These are phyloP conservation scores for Nissolia schottii DNA, from an alignment of 306 rosid species.

Conservation along the genomic window DNA sequence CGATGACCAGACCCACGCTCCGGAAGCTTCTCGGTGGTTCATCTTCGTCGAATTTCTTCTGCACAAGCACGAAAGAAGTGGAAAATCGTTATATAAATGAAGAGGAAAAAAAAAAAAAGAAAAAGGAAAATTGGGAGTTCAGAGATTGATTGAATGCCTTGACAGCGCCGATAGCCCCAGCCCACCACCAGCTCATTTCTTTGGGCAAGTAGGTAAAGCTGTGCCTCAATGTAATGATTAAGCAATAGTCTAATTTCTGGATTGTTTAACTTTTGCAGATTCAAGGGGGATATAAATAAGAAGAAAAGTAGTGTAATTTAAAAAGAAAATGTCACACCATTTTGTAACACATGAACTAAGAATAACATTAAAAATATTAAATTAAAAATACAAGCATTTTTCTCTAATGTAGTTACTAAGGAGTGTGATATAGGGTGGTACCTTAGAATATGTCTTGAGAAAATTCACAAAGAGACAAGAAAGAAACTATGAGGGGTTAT, in stretches of 20 bases:
- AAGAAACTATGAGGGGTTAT: too few relatives aligned
- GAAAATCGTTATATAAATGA: neutral
- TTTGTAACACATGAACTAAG: too few relatives aligned
- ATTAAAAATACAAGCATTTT: too few relatives aligned
- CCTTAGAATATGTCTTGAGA: too few relatives aligned
- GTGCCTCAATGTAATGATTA: too few relatives aligned
- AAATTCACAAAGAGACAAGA: too few relatives aligned
- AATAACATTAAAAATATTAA: too few relatives aligned
- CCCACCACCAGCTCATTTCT: constrained; percentile 41
- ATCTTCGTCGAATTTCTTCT: constrained; percentile 53
- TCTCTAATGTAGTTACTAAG: too few relatives aligned
- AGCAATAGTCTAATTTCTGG: neutral
- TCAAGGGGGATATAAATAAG: neutral
- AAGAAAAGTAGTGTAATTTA: too few relatives aligned
- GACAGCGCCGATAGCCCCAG: constrained; percentile 40
- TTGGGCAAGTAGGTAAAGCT: neutral
- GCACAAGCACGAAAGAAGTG: neutral
- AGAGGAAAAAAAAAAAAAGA: neutral
- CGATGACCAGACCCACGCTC: constrained; percentile 56
- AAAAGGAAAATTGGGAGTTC: neutral
- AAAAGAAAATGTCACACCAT: too few relatives aligned
- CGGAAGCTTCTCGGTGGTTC: constrained; percentile 35
- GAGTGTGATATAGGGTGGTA: too few relatives aligned
- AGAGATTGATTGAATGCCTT: neutral
- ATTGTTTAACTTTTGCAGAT: neutral